These are phyloP conservation scores for Acacia crassicarpa DNA, from an alignment of 306 rosid genomes.

Conservation along the genomic window DNA sequence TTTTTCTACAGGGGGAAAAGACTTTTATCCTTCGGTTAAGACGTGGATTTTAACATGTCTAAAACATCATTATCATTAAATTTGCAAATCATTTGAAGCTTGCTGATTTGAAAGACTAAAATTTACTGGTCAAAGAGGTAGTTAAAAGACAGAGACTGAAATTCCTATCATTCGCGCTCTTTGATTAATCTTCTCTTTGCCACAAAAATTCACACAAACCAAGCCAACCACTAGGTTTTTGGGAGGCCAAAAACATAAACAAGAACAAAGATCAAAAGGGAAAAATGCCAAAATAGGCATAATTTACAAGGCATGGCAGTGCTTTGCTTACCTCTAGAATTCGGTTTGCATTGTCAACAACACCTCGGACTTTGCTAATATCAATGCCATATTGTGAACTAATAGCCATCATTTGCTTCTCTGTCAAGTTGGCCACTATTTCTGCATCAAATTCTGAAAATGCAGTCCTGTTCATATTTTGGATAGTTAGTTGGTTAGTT, in stretches of 20 bases:
- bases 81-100: constrained; percentile 24
- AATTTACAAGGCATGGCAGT: not conserved
- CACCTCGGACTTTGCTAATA: constrained; percentile 87
- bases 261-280: constrained; percentile 29
- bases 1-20: not conserved
- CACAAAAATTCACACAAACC: constrained; percentile 36
- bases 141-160: constrained; percentile 22
- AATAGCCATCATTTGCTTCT: constrained; percentile 79
- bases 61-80: not conserved
- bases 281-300: constrained; percentile 30
- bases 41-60: not conserved
- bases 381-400: constrained; percentile 75
- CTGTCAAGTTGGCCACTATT: constrained; percentile 68
- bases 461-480: constrained; percentile 61
- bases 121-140: constrained; percentile 33
- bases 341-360: constrained; percentile 86
- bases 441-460: constrained; percentile 87
- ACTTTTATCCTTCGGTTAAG: not conserved
- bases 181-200: constrained; percentile 31
- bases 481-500: constrained; percentile 13
- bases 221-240: constrained; percentile 11
- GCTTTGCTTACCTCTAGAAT: constrained; percentile 66
- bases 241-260: constrained; percentile 29
- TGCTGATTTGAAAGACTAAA: constrained; percentile 28
- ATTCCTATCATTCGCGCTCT: constrained; percentile 15